Conservation (phyloP, 192 early-diverging fungal genomes). For the Kappamyces sp. region DNA sequence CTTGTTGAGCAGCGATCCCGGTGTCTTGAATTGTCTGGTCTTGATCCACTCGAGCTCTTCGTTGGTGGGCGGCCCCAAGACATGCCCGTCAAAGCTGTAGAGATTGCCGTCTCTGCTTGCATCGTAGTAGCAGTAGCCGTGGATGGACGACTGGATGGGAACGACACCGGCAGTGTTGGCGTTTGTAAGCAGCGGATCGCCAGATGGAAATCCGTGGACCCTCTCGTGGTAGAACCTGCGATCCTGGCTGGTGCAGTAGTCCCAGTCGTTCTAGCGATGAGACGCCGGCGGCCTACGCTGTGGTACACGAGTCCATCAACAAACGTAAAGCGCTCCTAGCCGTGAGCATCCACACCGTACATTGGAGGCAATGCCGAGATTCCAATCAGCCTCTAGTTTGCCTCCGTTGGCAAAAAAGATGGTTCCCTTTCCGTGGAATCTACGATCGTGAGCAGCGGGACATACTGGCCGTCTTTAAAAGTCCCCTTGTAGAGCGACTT, state of each 20-base stretch:
- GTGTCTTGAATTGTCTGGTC: neutral
- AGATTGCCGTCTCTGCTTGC: constrained; percentile 10
- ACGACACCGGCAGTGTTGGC: constrained; percentile 14
- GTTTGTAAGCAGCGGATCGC: constrained; percentile 34
- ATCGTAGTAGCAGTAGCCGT: constrained; percentile 36
- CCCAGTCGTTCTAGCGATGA: constrained; percentile 30
- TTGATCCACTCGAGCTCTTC: constrained; percentile 32
- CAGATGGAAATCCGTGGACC: constrained; percentile 39
- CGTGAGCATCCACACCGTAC: constrained; percentile 13
- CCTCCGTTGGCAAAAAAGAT: constrained; percentile 50
- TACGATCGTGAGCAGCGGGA: constrained; percentile 9
- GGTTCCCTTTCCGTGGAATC: constrained; percentile 53
- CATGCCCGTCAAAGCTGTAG: constrained; percentile 20
- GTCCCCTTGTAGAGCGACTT: constrained; percentile 52
- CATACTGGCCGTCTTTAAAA: constrained; percentile 53
- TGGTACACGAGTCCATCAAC: constrained; percentile 46
- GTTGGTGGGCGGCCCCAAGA: constrained; percentile 17
- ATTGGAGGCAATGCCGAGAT: constrained; percentile 34
- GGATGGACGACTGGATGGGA: constrained; percentile 23
- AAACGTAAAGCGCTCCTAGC: constrained; percentile 48
- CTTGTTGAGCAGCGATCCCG: no score
- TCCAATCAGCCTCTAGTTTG: constrained; percentile 48
- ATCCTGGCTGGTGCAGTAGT: constrained; percentile 49
- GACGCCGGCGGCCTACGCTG: neutral
- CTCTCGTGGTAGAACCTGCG: constrained; percentile 49